These are phyloP conservation scores for Ganoderma leucocontextum DNA, from an alignment of 1,284 basidiomycete genomes.

Conservation along the genomic window DNA sequence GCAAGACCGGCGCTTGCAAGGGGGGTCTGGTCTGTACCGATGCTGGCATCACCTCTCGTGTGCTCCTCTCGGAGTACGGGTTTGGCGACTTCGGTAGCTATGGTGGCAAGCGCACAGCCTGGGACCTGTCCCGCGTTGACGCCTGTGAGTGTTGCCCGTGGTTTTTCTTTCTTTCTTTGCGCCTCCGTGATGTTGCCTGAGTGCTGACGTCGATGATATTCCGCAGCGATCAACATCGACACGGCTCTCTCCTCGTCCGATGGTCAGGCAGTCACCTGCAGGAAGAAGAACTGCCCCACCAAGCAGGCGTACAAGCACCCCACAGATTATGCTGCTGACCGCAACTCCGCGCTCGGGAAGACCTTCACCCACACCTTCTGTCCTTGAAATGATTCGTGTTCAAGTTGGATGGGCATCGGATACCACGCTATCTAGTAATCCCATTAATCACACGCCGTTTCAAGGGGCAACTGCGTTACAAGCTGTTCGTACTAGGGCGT, in stretches of 20 bases:
- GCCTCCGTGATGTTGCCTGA: background rate
- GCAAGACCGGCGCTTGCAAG: slow-evolving; percentile 4
- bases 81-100: background rate
- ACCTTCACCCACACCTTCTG: slow-evolving; percentile 10
- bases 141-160: slow-evolving; percentile 1
- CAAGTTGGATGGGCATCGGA: background rate
- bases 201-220: background rate
- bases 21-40: slow-evolving; percentile 9
- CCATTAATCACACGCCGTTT: background rate
- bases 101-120: slow-evolving; percentile 7
- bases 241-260: slow-evolving; percentile 1
- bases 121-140: slow-evolving; percentile 6
- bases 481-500: background rate
- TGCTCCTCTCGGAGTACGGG: slow-evolving; percentile 11
- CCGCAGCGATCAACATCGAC: slow-evolving; percentile 10
- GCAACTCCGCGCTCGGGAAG: slow-evolving; percentile 5
- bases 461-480: background rate
- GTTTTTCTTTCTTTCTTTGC: background rate
- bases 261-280: background rate
- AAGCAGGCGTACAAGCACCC: slow-evolving; percentile 6
- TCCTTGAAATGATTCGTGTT: background rate
- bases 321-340: slow-evolving; percentile 4
- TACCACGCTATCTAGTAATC: background rate
- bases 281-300: background rate
- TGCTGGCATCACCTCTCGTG: slow-evolving; percentile 6